Evolutionary conservation across 2,329 filamentous ascomycete genomes (phyloP), one percentile per base, ranked within the genome.

Genomic region (Colletotrichum navitas): DNA sequence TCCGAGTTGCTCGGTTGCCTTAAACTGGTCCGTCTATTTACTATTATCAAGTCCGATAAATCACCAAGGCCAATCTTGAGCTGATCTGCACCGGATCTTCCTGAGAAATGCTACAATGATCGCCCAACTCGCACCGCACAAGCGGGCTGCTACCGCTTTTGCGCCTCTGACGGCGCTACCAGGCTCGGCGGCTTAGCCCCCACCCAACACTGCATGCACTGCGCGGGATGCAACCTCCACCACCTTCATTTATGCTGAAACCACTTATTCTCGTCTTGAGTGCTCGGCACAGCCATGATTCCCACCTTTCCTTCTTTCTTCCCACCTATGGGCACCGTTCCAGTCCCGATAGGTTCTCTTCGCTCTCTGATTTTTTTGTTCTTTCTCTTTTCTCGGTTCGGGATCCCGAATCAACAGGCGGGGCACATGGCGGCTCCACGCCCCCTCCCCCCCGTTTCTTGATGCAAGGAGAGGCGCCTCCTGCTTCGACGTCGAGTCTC

Each of bases 201-300:
- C 56, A 21, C 41, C 18, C 16, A 21, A 21, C 41, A 16, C 16
- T 21, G 41, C 41, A 60, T 21, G 41, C 41, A 60, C 29, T 47
- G 54, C 65, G 69, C 65, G 69, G 69, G 65, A 72, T 72, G 65
- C 65, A 49, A 63, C 54, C 45, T 56, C 61, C 66, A 45, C 32
- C 69, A 64, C 39, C 59, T 69, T 72, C 69, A 72, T 72, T 72
- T 72, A 69, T 51, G 69, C 69, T 72, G 69, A 72, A 72, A 72
- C 69, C 65, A 36, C 65, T 55, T 69, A 60, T 64, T 72, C 58
- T 69, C 59, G 69, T 54, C 51, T 55, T 69, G 41, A 60, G 43
- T 64, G 39, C 69, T 45, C n/a, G 60, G 69, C 54, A 60, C 63
- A 59, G 66, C 59, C 65, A 69, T 47, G 21, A 4, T n/a, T 54